These are phyloP conservation scores for Royoungia palumana DNA, from an alignment of 768 basidiomycete species.

Conservation along the genomic window DNA sequence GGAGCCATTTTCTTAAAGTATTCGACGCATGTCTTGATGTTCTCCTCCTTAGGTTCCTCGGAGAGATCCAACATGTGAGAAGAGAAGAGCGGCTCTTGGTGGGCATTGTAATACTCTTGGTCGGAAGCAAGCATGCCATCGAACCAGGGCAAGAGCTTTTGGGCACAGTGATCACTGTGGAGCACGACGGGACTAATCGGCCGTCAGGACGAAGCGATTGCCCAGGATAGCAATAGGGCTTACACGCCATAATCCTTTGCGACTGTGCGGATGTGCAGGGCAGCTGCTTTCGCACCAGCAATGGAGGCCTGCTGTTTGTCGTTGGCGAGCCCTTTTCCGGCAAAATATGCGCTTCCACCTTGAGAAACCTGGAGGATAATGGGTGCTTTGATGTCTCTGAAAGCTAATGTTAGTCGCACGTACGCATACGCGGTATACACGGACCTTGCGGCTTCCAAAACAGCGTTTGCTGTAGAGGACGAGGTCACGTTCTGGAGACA, in stretches of 20 bases:
- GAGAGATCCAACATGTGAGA: slow-evolving; percentile 99
- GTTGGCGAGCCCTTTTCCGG: slow-evolving; percentile 94
- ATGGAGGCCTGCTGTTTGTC: slow-evolving; percentile 95
- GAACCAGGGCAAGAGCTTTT: slow-evolving; percentile 98
- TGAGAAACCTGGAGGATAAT: slow-evolving; percentile 98
- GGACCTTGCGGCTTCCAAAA: slow-evolving; percentile 92
- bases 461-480: slow-evolving; percentile 91
- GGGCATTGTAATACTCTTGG: slow-evolving; percentile 86
- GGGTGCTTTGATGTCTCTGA: slow-evolving; percentile 90
- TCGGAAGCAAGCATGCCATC: slow-evolving; percentile 99
- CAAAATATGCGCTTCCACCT: slow-evolving; percentile 93
- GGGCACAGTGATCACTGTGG: slow-evolving; percentile 98
- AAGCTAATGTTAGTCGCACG: slow-evolving; percentile 8
- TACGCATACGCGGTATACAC: slow-evolving; percentile 5
- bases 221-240: slow-evolving; percentile 31
- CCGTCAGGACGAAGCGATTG: slow-evolving; percentile 1
- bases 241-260: slow-evolving; percentile 92
- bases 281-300: slow-evolving; percentile 87
- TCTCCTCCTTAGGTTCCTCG: slow-evolving; percentile 87
- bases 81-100: slow-evolving; percentile 86
- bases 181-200: slow-evolving; percentile 81
- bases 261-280: slow-evolving; percentile 85
- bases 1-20: slow-evolving; percentile 96
- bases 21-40: slow-evolving; percentile 88
- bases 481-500: slow-evolving; percentile 85